phyloP scores from a whole-genome alignment of 208 protist species.

The Leishmania mexicana region DNA sequence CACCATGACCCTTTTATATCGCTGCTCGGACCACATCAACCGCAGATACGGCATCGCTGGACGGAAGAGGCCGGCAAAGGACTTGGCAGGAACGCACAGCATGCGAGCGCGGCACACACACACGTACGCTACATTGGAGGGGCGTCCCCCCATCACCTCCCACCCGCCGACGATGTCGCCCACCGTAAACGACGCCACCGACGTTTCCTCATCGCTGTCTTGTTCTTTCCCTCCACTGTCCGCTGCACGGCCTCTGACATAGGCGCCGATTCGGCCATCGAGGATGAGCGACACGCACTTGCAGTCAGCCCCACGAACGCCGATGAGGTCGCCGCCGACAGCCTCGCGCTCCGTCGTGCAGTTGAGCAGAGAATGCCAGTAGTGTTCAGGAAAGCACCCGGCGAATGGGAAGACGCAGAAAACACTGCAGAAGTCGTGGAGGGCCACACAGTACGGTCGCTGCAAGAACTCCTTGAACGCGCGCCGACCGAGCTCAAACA shows the following conservation, averaged over 20 bases:
- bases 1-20: slow-evolving; percentile 8
- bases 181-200: slow-evolving; percentile 9
- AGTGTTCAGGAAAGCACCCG: slow-evolving; percentile 20
- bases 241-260: neutral
- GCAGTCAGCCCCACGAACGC: slow-evolving; percentile 1
- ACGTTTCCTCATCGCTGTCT: neutral
- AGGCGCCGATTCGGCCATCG: slow-evolving; percentile 17
- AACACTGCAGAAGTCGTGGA: slow-evolving; percentile 14
- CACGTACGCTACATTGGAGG: slow-evolving; percentile 10
- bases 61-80: slow-evolving; percentile 9
- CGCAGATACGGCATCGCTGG: slow-evolving; percentile 19
- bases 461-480: slow-evolving; percentile 11
- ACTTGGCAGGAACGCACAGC: slow-evolving; percentile 16
- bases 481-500: slow-evolving; percentile 12
- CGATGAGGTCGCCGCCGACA: slow-evolving; percentile 14
- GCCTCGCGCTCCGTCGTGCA: slow-evolving; percentile 19
- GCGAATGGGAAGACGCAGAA: slow-evolving; percentile 21
- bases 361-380: slow-evolving; percentile 20
- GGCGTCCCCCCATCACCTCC: slow-evolving; percentile 13
- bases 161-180: slow-evolving; percentile 19
- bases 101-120: slow-evolving; percentile 14
- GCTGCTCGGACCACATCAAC: slow-evolving; percentile 9
- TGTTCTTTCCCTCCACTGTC: neutral
- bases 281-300: slow-evolving; percentile 9
- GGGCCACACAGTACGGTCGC: slow-evolving; percentile 11